Evolutionary conservation across 164 flowering plant species (phyloP), one percentile per base, ranked within the genome.

Genomic region (Vitis riparia): DNA sequence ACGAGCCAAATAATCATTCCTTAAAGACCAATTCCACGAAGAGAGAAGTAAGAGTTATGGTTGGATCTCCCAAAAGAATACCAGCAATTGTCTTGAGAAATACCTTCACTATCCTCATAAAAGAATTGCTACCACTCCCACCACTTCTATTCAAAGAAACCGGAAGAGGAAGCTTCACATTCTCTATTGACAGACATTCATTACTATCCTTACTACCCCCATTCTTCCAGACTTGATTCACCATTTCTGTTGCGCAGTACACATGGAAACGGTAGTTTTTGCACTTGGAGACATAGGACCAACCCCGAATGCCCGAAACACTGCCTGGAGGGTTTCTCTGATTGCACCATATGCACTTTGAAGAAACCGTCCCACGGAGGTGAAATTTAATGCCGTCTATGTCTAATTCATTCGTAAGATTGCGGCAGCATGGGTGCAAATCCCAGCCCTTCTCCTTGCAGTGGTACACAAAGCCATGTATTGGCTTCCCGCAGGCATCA

Each of bases 371-470:
- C 1, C 56, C 11, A 0, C 50, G 2, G 12, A 73, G 62, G 3
- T 0, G 12, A 13, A 73, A 56, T 11, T 55, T 8, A 12, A 55
- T 15, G 9, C 23, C 57, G 2, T 65, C 62, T 15, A 32, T 37
- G 5, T 1, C 0, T 8, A 59, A 11, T 2, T 30, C 17, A 0
- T 4, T 9, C 1, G 3, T 3, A 7, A 74, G 70, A 1, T 59
- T 68, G 6, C 3, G 6, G 14, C 77, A 74, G 16, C 73, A 59
- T 0, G 77, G 77, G 47, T 74, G 77, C 12, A 74, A 13, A 27
- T 64, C 59, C 56, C n/a, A 51, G 9, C 61, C 66, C 9, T 64
- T 12, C 9, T 32, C 62, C 19, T 53, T 29, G 61, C 61, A 64
- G 29, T 64, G 68, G 57, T 68, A 74, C 3, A 27, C 16, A 10